These are phyloP conservation scores for Stemphylium lycopersici DNA, from an alignment of 2,329 filamentous ascomycete genomes.

Conservation along the genomic window DNA sequence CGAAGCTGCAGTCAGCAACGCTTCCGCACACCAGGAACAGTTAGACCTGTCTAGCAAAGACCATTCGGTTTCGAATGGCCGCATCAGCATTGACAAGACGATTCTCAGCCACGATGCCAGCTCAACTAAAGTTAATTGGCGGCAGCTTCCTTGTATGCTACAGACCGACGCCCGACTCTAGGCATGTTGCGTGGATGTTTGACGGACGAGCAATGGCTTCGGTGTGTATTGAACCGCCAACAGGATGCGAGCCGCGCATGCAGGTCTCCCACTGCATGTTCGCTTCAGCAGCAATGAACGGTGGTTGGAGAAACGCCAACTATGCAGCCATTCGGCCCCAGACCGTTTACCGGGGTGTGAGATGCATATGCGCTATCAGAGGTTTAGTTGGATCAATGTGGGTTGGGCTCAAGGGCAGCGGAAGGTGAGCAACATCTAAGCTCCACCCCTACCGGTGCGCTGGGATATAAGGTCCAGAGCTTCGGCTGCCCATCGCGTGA, in stretches of 20 bases:
- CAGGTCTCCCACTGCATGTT: conserved; percentile 1
- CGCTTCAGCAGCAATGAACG: conserved; percentile 1
- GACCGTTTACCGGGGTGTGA: conserved; percentile 15
- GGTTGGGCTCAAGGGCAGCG: conserved; percentile 15
- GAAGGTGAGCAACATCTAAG: conserved; percentile 22
- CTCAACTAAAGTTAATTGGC: neutral
- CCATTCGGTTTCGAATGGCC: conserved; percentile 4
- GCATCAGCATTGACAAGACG: conserved; percentile 6
- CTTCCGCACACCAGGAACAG: conserved; percentile 13
- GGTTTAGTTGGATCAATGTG: conserved; percentile 12
- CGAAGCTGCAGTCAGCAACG: conserved; percentile 8
- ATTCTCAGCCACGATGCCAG: neutral
- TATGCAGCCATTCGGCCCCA: conserved; percentile 11
- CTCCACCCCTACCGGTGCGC: conserved; percentile 9
- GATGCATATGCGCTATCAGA: conserved; percentile 19
- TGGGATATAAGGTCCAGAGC: conserved; percentile 22
- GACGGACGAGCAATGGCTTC: neutral
- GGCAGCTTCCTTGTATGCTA: neutral
- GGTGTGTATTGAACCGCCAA: neutral
- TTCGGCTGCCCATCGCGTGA: conserved; percentile 18
- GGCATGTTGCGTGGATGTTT: neutral
- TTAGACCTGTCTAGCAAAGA: neutral
- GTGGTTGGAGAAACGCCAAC: neutral
- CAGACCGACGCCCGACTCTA: neutral
- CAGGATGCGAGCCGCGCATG: conserved; percentile 3